phyloP scores from a whole-genome alignment of 306 rosid species.

The Casuarina glauca region DNA sequence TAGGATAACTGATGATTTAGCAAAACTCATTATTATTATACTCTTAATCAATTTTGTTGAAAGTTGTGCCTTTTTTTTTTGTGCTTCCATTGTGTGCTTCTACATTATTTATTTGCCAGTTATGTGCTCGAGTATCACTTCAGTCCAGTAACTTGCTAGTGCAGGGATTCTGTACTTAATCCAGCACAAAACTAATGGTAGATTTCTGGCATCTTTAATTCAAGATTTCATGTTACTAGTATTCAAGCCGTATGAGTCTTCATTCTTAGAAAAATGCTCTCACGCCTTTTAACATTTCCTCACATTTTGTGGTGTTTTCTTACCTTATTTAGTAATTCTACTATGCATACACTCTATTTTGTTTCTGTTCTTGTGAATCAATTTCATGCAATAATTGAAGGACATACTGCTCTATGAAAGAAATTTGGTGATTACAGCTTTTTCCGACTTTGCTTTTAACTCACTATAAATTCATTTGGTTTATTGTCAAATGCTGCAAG shows the following conservation, averaged over 20 bases:
- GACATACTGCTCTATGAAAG: background rate
- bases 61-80: too few relatives aligned
- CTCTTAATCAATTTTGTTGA: too few relatives aligned
- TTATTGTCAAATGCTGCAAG: background rate
- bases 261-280: background rate
- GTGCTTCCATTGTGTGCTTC: too few relatives aligned
- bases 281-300: background rate
- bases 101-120: too few relatives aligned
- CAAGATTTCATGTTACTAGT: too few relatives aligned
- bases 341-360: background rate
- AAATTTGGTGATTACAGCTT: background rate
- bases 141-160: slow-evolving; percentile 26
- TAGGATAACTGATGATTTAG: too few relatives aligned
- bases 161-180: slow-evolving; percentile 26
- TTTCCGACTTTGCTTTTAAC: background rate
- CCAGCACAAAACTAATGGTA: too few relatives aligned
- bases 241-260: too few relatives aligned
- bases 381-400: background rate
- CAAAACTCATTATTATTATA: too few relatives aligned
- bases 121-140: too few relatives aligned
- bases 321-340: background rate
- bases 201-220: too few relatives aligned
- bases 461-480: background rate
- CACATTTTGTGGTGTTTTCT: background rate
- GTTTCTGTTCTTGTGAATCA: background rate